Evolutionary conservation across 139 green algal species (phyloP).

Genomic region (Spirogloea muscicola): DNA sequence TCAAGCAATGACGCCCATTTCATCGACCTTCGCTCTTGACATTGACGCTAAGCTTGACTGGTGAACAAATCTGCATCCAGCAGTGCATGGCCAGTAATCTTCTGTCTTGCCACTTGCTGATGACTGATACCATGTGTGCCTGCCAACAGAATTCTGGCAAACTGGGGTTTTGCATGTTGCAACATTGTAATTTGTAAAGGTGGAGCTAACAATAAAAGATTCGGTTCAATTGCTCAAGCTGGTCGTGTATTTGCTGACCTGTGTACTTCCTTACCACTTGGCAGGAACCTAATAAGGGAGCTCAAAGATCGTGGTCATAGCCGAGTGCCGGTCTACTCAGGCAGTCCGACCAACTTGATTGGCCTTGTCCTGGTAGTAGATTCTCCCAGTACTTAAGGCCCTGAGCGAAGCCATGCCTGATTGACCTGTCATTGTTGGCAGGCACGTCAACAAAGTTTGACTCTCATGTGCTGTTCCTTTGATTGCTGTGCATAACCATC

Average conservation of each 20-base stretch:
- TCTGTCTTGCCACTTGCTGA: neutral
- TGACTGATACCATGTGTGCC: too few relatives aligned
- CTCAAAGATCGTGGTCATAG: constrained; percentile 41
- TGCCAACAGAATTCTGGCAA: too few relatives aligned
- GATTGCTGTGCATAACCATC: neutral
- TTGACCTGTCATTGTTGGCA: neutral
- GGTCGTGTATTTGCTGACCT: too few relatives aligned
- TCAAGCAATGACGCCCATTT: constrained; percentile 48
- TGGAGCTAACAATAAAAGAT: too few relatives aligned
- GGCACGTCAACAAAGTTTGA: neutral
- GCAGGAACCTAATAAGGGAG: constrained; percentile 37
- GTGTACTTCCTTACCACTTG: neutral
- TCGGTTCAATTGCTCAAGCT: neutral
- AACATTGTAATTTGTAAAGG: neutral
- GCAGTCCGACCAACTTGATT: constrained; percentile 22
- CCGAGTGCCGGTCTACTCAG: constrained; percentile 42
- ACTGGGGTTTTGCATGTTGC: too few relatives aligned
- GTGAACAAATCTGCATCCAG: too few relatives aligned
- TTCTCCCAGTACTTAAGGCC: too few relatives aligned
- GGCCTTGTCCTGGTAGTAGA: constrained; percentile 38
- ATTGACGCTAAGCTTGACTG: constrained; percentile 46
- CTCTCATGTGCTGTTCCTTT: neutral
- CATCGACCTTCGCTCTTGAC: constrained; percentile 38
- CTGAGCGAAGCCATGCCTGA: neutral
- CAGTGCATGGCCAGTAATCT: neutral